Percentiles rank a stretch among this genome's conserved stretches.
phyloP scores from a whole-genome alignment of 139 green algal genomes.

The Volvox reticuliferus region DNA sequence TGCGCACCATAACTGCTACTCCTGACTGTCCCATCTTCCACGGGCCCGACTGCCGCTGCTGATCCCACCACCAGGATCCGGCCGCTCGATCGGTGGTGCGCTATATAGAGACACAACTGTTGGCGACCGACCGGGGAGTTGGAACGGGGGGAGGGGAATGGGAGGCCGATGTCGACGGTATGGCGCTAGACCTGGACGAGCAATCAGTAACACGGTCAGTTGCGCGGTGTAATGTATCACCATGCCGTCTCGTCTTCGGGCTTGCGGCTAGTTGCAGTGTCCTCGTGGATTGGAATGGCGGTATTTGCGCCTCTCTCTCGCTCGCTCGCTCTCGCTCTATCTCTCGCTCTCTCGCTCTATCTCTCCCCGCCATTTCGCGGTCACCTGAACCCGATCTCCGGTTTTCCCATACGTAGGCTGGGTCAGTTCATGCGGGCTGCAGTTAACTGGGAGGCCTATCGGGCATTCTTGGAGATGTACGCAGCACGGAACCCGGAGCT shows the following conservation, averaged over 20 bases:
- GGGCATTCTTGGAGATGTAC: constrained; percentile 12
- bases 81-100: constrained; percentile 12
- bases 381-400: background rate
- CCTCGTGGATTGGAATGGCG: no score
- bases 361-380: background rate
- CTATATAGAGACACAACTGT: constrained; percentile 38
- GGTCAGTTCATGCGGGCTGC: constrained; percentile 25
- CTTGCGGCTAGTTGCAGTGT: no score
- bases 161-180: background rate
- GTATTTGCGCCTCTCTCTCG: no score
- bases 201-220: constrained; percentile 2
- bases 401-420: background rate
- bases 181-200: constrained; percentile 19
- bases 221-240: background rate
- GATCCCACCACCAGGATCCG: constrained; percentile 16
- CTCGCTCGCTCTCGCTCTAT: background rate
- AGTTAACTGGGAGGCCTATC: constrained; percentile 40
- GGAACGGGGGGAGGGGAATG: background rate
- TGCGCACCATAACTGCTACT: no score
- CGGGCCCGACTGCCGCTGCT: no score
- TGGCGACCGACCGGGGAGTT: background rate
- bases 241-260: no score
- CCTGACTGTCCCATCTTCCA: no score
- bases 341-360: background rate
- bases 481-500: constrained; percentile 1